Conservation (phyloP, 2,329 filamentous ascomycete genomes). For the Cadophora gregata region DNA sequence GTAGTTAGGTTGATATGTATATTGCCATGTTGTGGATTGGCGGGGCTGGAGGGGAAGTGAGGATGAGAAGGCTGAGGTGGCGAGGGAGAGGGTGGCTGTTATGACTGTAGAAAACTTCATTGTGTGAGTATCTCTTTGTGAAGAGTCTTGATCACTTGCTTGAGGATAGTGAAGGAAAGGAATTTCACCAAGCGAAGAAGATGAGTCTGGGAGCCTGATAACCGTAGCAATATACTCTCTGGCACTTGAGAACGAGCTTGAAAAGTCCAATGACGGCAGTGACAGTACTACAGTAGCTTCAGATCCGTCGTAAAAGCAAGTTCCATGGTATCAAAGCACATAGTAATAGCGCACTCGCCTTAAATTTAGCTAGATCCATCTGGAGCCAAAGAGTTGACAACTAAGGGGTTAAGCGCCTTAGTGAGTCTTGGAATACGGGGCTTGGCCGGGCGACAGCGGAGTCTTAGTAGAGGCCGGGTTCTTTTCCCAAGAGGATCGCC, state of each 20-base stretch:
- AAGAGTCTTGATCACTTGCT: not conserved
- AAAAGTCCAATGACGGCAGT: not conserved
- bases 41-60: not conserved
- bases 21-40: constrained; percentile 9
- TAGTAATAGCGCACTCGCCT: not conserved
- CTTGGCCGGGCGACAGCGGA: not conserved
- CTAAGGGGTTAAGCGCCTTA: not conserved
- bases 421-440: not conserved
- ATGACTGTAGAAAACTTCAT: not conserved
- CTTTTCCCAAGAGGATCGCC: not conserved
- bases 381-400: not conserved
- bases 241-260: not conserved
- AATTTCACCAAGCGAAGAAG: not conserved
- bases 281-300: not conserved
- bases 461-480: not conserved
- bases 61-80: not conserved
- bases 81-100: not conserved
- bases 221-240: not conserved
- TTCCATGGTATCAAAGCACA: not conserved
- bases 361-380: not conserved
- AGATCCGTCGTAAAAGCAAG: not conserved
- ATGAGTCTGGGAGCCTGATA: not conserved
- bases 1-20: not conserved
- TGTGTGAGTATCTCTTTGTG: not conserved
- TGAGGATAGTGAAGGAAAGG: not conserved